Conservation (phyloP, 148 eudicot genomes). For the Nyssa sinensis region DNA sequence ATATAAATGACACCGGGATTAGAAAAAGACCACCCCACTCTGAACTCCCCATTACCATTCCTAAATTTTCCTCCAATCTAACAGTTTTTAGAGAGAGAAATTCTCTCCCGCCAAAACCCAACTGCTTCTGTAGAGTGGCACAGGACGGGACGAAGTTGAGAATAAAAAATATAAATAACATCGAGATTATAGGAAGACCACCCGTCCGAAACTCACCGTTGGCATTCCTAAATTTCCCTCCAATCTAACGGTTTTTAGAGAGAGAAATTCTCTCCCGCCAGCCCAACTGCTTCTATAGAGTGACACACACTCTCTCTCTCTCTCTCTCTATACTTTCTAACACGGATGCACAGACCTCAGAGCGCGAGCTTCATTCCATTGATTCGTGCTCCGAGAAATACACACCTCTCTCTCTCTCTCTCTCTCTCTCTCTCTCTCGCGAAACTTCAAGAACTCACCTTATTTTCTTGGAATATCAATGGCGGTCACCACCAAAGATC, state of each 20-base stretch:
- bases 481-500: conserved; percentile 24
- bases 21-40: no score
- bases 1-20: no score
- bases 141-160: no score
- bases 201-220: no score
- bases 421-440: not conserved
- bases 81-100: conserved; percentile 7
- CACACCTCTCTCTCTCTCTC: not conserved
- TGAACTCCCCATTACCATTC: no score
- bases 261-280: conserved; percentile 6
- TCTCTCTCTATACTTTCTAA: no score
- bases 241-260: conserved; percentile 12
- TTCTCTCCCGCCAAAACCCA: conserved; percentile 10
- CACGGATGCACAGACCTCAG: not conserved
- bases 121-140: not conserved
- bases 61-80: conserved; percentile 20
- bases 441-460: no score
- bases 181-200: no score
- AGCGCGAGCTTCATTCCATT: conserved; percentile 2
- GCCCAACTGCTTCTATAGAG: conserved; percentile 7
- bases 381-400: not conserved
- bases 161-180: no score
- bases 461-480: conserved; percentile 13
- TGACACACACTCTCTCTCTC: not conserved
- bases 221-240: conserved; percentile 24